Base-by-base conservation (phyloP, 169 alveolate genomes). In the Hepatocystis sp. region DNA sequence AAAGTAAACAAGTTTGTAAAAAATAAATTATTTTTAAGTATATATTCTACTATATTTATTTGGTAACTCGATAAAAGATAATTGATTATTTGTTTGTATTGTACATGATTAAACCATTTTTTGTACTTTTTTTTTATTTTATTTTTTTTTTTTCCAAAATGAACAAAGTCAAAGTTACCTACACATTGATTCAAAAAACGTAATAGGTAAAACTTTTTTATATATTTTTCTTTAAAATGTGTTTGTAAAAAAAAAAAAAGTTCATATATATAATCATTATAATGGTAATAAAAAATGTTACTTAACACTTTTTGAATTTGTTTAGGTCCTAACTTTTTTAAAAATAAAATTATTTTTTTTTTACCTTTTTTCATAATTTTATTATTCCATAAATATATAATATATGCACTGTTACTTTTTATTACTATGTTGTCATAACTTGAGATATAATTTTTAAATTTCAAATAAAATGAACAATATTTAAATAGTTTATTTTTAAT, bases 301-400 rank as follows among this genome's bases (percentile, higher is more conserved):
- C n/a, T 40, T 15, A 71, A 34, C 11, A 71, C 27, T 0, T n/a
- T 39, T 51, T 46, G 2, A 13, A 51, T 11, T 42, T 42, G 34
- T 10, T 15, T 11, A 4, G 36, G 27, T 8, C 27, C 51, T 11
- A 56, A 61, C 2, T 27, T 28, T 15, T 51, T 56, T 30, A 71
- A 56, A 56, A 71, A 71, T 28, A 25, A 13, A 51, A 71, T 71
- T 15, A 71, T 71, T 56, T 71, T 58, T 40, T 71, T 71, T n/a
- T n/a, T n/a, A n/a, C n/a, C n/a, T 52, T 21, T 67, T 17, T 47
- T 71, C 15, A 21, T n/a, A 1, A 19, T 55, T 19, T 55, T 39
- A n/a, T 23, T 13, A 5, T 40, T 1, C 86, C 86, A 71, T 17
- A 71, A 21, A 19, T 56, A 13, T 1, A 71, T 2, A 56, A 71